Evolutionary conservation across 2,329 filamentous ascomycete species (phyloP).

Genomic region (Geosmithia morbida): DNA sequence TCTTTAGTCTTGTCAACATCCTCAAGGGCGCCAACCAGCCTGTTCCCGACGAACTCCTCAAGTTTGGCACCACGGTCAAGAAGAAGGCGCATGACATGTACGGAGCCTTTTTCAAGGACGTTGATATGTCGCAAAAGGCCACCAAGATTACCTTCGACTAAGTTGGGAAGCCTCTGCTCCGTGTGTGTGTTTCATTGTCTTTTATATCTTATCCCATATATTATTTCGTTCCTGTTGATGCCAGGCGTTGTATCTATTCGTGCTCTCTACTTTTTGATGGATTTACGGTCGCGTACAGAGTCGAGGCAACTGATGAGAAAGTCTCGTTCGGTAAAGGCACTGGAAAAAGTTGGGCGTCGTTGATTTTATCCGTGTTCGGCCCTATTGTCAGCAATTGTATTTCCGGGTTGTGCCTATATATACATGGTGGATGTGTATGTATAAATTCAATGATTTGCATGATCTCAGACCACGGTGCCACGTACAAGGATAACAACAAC

Average conservation of each 20-base stretch:
- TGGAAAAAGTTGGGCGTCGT: constrained; percentile 11
- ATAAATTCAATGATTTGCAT: constrained; percentile 2
- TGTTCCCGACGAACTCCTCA: constrained; percentile 80
- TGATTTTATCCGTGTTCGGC: not conserved
- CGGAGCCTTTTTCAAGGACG: constrained; percentile 89
- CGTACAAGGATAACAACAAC: constrained; percentile 46
- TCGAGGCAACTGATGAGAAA: constrained; percentile 37
- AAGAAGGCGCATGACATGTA: constrained; percentile 96
- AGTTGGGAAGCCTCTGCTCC: not conserved
- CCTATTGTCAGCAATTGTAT: not conserved
- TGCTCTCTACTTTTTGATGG: constrained; percentile 8
- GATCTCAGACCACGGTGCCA: constrained; percentile 10
- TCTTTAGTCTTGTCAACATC: constrained; percentile 70
- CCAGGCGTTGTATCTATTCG: not conserved
- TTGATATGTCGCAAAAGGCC: constrained; percentile 66
- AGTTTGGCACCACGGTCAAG: constrained; percentile 96
- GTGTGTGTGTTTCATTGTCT: not conserved
- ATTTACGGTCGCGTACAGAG: constrained; percentile 20
- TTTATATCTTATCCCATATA: not conserved
- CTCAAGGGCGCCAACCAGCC: constrained; percentile 84
- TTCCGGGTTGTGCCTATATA: not conserved
- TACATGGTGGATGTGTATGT: not conserved
- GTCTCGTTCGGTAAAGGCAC: constrained; percentile 36
- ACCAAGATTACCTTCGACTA: constrained; percentile 78
- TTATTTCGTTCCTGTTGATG: not conserved